Evolutionary conservation across 2,329 filamentous ascomycete genomes (phyloP), one percentile per base, ranked within the genome.

Genomic region (Sordariomycetes sp.): DNA sequence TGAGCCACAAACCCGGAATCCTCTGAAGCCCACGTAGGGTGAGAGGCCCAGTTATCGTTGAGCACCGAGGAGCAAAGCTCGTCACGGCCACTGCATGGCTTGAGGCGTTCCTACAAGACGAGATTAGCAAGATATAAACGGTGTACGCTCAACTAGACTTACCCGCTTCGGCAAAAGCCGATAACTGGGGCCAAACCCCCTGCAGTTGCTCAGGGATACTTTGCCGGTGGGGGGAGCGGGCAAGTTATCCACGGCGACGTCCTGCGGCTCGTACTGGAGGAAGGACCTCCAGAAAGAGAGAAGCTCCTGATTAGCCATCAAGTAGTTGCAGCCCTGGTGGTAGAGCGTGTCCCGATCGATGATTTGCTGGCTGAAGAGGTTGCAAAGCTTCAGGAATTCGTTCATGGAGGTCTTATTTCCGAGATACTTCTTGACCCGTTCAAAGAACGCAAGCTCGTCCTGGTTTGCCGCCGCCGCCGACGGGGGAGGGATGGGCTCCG

Each of bases 1-100:
- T 99, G 94, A 14, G 94, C 94, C 60, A 99, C 93, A 65, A 99
- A 99, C 0, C 94, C 94, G 52, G 90, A 96, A 68, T 99, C 94
- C 71, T 99, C 94, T 1, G 93, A 97, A 1, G 93, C 94, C 94
- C 94, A 99, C 0, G 94, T 99, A 3, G 94, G 94, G 73, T 99
- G 94, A 28, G 93, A 97, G 1, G 94, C 94, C 94, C 94, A 99
- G 64, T 97, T 90, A 65, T 99, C 94, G 64, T 99, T 99, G 58
- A 99, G 78, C 0, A 99, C 93, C 25, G 88, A 87, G 64, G 90
- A 87, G 74, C 94, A 99, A 64, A 99, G 86, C 70, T 96, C 91
- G 68, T 99, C 94, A 53, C 94, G 88, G 12, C 94, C 94, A 67
- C 90, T 94, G 74, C 94, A 99, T 1, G 88, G 84, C 75, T 96